phyloP scores from a whole-genome alignment of 805 yeast genomes.

The Cyberlindnera amylophila region DNA sequence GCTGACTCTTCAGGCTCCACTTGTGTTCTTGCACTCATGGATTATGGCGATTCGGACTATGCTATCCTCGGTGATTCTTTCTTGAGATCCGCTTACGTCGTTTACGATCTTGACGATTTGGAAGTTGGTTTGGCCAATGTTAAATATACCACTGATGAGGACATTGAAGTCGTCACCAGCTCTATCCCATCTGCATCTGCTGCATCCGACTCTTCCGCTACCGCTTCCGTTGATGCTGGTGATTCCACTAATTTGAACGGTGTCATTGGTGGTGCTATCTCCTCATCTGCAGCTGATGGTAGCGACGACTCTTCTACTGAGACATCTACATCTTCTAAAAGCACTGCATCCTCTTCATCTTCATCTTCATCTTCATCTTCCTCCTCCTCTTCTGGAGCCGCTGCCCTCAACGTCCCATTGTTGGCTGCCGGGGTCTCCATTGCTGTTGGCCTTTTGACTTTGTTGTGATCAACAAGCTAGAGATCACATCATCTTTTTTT shows the following conservation, averaged over 20 bases:
- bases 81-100: constrained; percentile 48
- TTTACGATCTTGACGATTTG: constrained; percentile 47
- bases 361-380: constrained; percentile 7
- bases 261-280: constrained; percentile 2
- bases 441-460: not conserved
- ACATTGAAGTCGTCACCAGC: constrained; percentile 43
- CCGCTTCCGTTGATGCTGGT: constrained; percentile 25
- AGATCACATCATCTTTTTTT: no score
- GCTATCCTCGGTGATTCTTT: constrained; percentile 51
- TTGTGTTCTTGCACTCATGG: constrained; percentile 44
- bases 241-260: constrained; percentile 11
- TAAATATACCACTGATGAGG: constrained; percentile 30
- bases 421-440: constrained; percentile 1
- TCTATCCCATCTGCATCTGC: constrained; percentile 49
- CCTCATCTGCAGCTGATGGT: constrained; percentile 1
- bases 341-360: constrained; percentile 3
- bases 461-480: not conserved
- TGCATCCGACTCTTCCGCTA: constrained; percentile 44
- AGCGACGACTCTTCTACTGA: not conserved
- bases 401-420: not conserved
- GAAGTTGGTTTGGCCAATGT: constrained; percentile 47
- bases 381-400: not conserved
- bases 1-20: constrained; percentile 22
- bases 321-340: not conserved
- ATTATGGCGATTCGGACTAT: constrained; percentile 32